Percentiles rank a stretch among this genome's conserved stretches.
Evolutionary conservation across 306 rosid species (phyloP).

Genomic region (Carpinus fangiana): DNA sequence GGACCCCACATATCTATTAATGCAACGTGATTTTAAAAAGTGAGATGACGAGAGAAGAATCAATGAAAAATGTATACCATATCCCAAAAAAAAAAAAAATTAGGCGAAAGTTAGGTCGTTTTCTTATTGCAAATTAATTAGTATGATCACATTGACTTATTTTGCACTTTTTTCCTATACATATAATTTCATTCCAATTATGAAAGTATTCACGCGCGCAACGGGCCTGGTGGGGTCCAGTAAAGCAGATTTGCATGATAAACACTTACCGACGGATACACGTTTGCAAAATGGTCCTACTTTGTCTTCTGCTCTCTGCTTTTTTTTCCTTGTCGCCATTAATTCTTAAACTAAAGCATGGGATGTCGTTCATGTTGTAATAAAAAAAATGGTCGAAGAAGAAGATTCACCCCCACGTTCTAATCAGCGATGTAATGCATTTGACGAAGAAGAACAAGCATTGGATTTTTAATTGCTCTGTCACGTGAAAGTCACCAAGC

Average conservation of each 20-base stretch:
- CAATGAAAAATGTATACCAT: too few species aligned
- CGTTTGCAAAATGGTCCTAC: too few species aligned
- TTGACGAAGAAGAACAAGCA: not conserved
- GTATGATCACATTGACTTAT: too few species aligned
- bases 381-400: not conserved
- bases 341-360: conserved; percentile 1
- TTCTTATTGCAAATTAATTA: too few species aligned
- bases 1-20: too few species aligned
- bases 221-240: not conserved
- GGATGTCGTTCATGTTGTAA: not conserved
- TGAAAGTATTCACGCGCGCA: conserved; percentile 5
- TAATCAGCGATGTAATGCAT: conserved; percentile 11
- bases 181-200: not conserved
- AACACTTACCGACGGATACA: too few species aligned
- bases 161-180: too few species aligned
- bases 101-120: too few species aligned
- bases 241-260: not conserved
- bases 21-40: too few species aligned
- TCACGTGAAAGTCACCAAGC: conserved; percentile 6
- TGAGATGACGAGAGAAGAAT: too few species aligned
- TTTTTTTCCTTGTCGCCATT: not conserved
- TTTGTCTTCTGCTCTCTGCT: not conserved
- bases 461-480: not conserved
- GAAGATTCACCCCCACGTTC: conserved; percentile 22
- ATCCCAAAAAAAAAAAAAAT: too few species aligned